Evolutionary conservation across 352 stramenopile genomes (phyloP).

Genomic region (Pseudoperonospora humuli): DNA sequence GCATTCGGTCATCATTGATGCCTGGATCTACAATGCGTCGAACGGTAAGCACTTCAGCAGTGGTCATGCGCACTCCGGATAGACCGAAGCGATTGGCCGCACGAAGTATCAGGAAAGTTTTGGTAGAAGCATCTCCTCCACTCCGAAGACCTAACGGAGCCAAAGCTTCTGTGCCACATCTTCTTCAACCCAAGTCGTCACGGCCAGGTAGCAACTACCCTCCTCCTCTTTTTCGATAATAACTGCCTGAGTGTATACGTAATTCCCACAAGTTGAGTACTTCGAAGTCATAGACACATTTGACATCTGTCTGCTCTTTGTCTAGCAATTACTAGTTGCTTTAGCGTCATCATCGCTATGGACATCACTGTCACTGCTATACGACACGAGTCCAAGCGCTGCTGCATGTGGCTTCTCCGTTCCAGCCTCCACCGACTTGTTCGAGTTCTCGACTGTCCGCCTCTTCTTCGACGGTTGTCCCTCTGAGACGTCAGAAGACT

Average conservation of each 20-base stretch:
- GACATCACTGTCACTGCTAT: slow-evolving; percentile 58
- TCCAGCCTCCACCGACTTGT: not conserved
- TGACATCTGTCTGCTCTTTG: not conserved
- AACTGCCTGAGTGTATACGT: not conserved
- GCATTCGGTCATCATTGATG: slow-evolving; percentile 4
- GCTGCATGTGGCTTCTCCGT: slow-evolving; percentile 10
- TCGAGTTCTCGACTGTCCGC: slow-evolving; percentile 11
- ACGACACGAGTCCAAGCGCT: slow-evolving; percentile 38
- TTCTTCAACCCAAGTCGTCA: slow-evolving; percentile 17
- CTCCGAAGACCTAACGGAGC: slow-evolving; percentile 38
- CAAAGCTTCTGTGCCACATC: slow-evolving; percentile 12
- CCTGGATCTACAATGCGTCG: slow-evolving; percentile 2
- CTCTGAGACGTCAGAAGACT: slow-evolving; percentile 7
- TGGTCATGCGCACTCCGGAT: slow-evolving; percentile 78
- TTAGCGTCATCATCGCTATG: slow-evolving; percentile 32
- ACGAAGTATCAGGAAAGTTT: slow-evolving; percentile 32
- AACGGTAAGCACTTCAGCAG: slow-evolving; percentile 13
- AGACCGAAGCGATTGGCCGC: slow-evolving; percentile 47
- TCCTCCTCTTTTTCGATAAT: slow-evolving; percentile 26
- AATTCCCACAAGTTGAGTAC: not conserved
- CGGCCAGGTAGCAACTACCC: slow-evolving; percentile 12
- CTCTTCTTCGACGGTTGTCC: slow-evolving; percentile 15
- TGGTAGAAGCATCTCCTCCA: slow-evolving; percentile 72
- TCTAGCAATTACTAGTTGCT: slow-evolving; percentile 5
- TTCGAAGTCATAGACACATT: slow-evolving; percentile 1